Conservation (phyloP, 2,329 filamentous ascomycete species). For the Blastomyces silverae region DNA sequence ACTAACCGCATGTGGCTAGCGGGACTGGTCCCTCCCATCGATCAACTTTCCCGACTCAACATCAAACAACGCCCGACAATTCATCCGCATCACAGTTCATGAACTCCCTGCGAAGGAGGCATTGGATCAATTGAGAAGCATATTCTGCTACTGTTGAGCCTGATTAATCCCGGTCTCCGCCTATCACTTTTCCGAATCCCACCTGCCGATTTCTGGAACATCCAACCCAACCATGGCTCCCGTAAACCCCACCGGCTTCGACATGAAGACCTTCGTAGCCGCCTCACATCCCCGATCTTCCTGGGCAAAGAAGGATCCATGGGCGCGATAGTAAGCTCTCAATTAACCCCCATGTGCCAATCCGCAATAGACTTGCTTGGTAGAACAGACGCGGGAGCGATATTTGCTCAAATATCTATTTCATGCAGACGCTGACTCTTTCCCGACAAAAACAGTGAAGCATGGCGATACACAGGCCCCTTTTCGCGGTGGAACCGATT, state of each 20-base stretch:
- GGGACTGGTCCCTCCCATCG: not conserved
- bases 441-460: constrained; percentile 57
- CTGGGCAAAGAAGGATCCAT: constrained; percentile 51
- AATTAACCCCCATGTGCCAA: not conserved
- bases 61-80: constrained; percentile 15
- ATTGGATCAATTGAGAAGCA: constrained; percentile 7
- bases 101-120: constrained; percentile 9
- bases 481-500: constrained; percentile 89
- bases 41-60: constrained; percentile 7
- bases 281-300: constrained; percentile 55
- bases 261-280: constrained; percentile 70
- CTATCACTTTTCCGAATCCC: not conserved
- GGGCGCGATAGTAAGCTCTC: constrained; percentile 52
- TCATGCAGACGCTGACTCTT: constrained; percentile 4
- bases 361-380: not conserved
- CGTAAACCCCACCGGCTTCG: constrained; percentile 77
- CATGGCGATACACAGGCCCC: constrained; percentile 85
- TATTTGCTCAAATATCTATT: no score
- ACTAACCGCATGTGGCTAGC: not conserved
- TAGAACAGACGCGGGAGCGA: not conserved
- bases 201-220: not conserved
- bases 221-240: constrained; percentile 44
- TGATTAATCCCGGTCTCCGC: not conserved
- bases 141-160: not conserved
- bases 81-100: constrained; percentile 18